A percentile compares a stretch with the other conserved stretches of the same genome.
These are phyloP conservation scores for Pseudocercospora eumusae DNA, from an alignment of 2,329 filamentous ascomycete species.

Conservation along the genomic window DNA sequence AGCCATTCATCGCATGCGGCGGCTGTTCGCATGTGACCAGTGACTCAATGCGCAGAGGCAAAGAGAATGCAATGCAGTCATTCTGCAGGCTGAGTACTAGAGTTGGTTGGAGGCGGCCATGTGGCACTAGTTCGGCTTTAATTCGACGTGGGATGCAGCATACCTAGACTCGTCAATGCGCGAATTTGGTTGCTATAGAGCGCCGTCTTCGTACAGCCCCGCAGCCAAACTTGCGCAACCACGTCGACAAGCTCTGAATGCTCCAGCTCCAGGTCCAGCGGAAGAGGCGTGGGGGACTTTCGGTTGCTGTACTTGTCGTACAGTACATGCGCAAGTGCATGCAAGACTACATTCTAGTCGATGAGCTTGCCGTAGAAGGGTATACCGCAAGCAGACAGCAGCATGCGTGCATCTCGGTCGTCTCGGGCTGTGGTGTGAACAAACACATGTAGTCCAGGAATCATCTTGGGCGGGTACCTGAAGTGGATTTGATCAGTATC, in stretches of 20 bases:
- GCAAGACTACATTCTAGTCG: slow-evolving; percentile 43
- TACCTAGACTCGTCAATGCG: slow-evolving; percentile 6
- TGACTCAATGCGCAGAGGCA: not conserved
- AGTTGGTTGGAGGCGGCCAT: slow-evolving; percentile 7
- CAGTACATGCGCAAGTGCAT: slow-evolving; percentile 10
- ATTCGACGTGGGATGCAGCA: slow-evolving; percentile 7
- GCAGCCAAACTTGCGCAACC: slow-evolving; percentile 9
- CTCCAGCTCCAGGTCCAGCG: slow-evolving; percentile 3
- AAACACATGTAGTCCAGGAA: slow-evolving; percentile 80
- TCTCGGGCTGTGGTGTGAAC: slow-evolving; percentile 82
- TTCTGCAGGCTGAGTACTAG: not conserved
- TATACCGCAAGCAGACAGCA: slow-evolving; percentile 70
- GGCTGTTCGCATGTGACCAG: not conserved
- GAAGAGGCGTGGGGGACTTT: slow-evolving; percentile 1
- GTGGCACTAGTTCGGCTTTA: slow-evolving; percentile 2
- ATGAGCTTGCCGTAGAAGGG: slow-evolving; percentile 79
- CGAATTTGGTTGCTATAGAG: slow-evolving; percentile 2
- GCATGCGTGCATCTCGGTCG: slow-evolving; percentile 78
- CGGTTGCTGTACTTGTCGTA: slow-evolving; percentile 4
- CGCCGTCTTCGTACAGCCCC: not conserved
- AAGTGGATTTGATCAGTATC: slow-evolving; percentile 36
- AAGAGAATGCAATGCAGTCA: slow-evolving; percentile 3
- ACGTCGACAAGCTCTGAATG: slow-evolving; percentile 6
- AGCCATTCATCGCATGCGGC: slow-evolving; percentile 8
- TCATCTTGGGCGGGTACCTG: slow-evolving; percentile 70